phyloP scores from a whole-genome alignment of 2,329 filamentous ascomycete species.

The Verticillium nubilum region DNA sequence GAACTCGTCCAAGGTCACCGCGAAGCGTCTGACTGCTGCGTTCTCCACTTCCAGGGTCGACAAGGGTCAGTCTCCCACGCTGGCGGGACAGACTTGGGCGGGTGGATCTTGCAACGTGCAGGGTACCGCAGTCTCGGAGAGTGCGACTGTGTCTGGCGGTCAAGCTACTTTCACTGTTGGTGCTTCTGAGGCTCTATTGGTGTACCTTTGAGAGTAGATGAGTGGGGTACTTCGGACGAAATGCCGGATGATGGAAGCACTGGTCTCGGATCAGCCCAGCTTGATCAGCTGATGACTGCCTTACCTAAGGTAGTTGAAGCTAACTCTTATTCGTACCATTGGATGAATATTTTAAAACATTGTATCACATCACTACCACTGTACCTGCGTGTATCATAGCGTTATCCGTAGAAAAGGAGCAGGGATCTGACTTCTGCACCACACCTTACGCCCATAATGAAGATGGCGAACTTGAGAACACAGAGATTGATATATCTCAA shows the following conservation, averaged over 20 bases:
- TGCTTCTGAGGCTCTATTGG: slow-evolving; percentile 9
- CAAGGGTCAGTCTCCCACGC: slow-evolving; percentile 10
- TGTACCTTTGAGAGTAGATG: slow-evolving; percentile 2
- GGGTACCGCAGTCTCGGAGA: slow-evolving; percentile 6
- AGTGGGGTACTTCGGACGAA: no score
- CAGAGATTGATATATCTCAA: no score
- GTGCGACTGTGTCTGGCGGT: slow-evolving; percentile 1
- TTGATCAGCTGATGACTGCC: neutral
- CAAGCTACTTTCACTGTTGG: slow-evolving; percentile 6
- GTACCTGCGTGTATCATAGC: no score
- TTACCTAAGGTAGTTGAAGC: no score
- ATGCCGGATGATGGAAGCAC: neutral
- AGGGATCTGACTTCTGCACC: no score
- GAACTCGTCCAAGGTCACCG: slow-evolving; percentile 24
- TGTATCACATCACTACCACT: no score
- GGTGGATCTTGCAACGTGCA: slow-evolving; percentile 12
- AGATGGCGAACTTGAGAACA: no score
- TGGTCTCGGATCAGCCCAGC: neutral
- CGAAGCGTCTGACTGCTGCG: slow-evolving; percentile 35
- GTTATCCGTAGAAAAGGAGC: no score
- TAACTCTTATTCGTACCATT: no score
- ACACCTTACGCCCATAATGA: no score
- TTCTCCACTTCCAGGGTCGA: slow-evolving; percentile 13
- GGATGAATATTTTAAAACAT: no score
- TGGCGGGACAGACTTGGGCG: slow-evolving; percentile 12